Conservation (phyloP, 371 early-diverging fungal species). For the Rhizopus stolonifer region DNA sequence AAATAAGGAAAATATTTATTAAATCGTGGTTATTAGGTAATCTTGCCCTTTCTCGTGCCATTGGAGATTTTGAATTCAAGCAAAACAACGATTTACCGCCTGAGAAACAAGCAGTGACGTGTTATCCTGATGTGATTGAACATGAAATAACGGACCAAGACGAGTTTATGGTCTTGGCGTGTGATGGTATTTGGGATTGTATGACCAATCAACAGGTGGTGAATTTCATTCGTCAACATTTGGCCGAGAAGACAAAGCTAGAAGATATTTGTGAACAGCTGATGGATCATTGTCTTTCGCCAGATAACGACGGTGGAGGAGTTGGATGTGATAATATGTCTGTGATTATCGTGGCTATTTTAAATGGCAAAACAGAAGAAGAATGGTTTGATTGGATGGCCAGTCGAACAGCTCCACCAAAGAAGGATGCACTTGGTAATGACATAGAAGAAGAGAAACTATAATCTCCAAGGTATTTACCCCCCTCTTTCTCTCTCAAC, state of each 20-base stretch:
- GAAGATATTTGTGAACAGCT: constrained; percentile 77
- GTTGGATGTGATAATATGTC: constrained; percentile 99
- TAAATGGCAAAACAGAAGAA: constrained; percentile 70
- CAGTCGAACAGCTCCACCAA: constrained; percentile 17
- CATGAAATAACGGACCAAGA: constrained; percentile 63
- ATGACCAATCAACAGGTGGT: constrained; percentile 88
- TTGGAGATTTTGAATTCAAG: constrained; percentile 97
- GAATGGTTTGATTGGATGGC: constrained; percentile 70
- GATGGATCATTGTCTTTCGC: constrained; percentile 91
- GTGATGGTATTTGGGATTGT: constrained; percentile 98
- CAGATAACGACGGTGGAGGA: constrained; percentile 78
- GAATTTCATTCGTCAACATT: constrained; percentile 69
- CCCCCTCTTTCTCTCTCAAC: neutral
- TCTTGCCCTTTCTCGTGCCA: constrained; percentile 90
- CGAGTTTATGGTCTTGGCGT: constrained; percentile 91
- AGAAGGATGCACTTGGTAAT: constrained; percentile 32
- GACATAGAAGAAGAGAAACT: constrained; percentile 9
- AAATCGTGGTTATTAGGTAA: too few relatives aligned
- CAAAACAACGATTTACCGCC: constrained; percentile 67
- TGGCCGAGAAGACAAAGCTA: constrained; percentile 61
- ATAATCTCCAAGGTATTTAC: neutral
- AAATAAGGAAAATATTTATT: too few relatives aligned
- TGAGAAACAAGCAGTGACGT: constrained; percentile 87
- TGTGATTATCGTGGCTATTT: constrained; percentile 84
- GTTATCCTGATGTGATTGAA: constrained; percentile 74